Evolutionary conservation across 768 basidiomycete species (phyloP).

Genomic region (Russula sp.): DNA sequence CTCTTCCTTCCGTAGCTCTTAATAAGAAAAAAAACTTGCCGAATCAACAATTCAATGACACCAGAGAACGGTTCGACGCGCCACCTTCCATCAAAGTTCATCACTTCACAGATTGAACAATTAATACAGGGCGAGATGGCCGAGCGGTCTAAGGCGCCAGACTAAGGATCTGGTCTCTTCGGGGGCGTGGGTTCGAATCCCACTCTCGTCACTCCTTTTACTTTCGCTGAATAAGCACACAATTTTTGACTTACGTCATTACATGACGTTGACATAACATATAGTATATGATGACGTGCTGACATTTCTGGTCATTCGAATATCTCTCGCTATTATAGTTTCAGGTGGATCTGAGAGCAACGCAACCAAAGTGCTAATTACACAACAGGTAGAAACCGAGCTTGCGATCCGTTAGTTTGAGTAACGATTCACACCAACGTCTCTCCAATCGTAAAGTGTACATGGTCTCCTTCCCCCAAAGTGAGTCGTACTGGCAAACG

Average conservation of each 20-base stretch:
- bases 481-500: constrained; percentile 73
- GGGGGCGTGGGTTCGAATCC: constrained; percentile 50
- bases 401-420: background rate
- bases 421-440: constrained; percentile 34
- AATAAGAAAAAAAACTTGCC: no score
- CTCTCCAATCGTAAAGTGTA: constrained; percentile 58
- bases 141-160: constrained; percentile 89
- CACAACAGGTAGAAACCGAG: constrained; percentile 14
- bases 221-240: background rate
- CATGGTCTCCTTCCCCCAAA: constrained; percentile 76
- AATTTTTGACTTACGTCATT: no score
- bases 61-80: background rate
- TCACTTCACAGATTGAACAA: accelerated
- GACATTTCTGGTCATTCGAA: no score
- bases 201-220: constrained; percentile 33
- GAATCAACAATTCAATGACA: background rate
- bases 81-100: background rate
- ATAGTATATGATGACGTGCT: no score
- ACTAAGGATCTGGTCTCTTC: constrained; percentile 55
- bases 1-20: no score
- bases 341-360: background rate
- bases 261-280: no score
- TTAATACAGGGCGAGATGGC: constrained; percentile 49
- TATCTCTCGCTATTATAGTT: no score
- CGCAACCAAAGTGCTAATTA: constrained; percentile 8